These are phyloP conservation scores for Graphiopsis chlorocephala DNA, from an alignment of 2,329 filamentous ascomycete species.

Conservation along the genomic window DNA sequence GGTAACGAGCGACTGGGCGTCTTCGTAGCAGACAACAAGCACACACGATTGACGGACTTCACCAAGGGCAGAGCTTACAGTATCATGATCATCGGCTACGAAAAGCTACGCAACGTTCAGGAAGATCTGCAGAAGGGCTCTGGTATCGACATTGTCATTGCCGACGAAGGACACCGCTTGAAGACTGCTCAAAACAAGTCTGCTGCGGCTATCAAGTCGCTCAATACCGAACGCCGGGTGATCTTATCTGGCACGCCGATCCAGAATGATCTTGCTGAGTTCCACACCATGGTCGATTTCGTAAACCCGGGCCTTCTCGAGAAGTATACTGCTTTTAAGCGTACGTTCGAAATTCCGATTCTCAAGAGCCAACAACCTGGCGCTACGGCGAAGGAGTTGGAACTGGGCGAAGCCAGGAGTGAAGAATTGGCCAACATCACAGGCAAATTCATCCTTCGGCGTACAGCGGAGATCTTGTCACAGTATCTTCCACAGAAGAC, in stretches of 20 bases:
- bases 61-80: slow-evolving; percentile 66
- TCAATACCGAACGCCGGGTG: slow-evolving; percentile 60
- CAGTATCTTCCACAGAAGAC: slow-evolving; percentile 66
- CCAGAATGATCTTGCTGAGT: slow-evolving; percentile 66
- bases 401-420: slow-evolving; percentile 61
- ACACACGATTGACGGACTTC: slow-evolving; percentile 63
- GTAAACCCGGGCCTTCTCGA: slow-evolving; percentile 66
- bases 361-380: slow-evolving; percentile 63
- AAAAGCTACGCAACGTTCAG: slow-evolving; percentile 64
- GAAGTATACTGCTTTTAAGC: slow-evolving; percentile 61
- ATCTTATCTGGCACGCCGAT: slow-evolving; percentile 67
- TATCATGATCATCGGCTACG: slow-evolving; percentile 72
- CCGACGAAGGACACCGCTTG: slow-evolving; percentile 66
- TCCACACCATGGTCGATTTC: slow-evolving; percentile 66
- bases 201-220: slow-evolving; percentile 61
- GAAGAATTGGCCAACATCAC: slow-evolving; percentile 61
- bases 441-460: slow-evolving; percentile 62
- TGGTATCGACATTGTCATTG: slow-evolving; percentile 67
- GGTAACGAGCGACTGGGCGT: slow-evolving; percentile 68
- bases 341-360: slow-evolving; percentile 64
- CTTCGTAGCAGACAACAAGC: slow-evolving; percentile 61
- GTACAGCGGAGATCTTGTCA: slow-evolving; percentile 64
- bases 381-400: slow-evolving; percentile 58
- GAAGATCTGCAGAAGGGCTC: slow-evolving; percentile 61
- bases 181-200: slow-evolving; percentile 69